These are phyloP conservation scores for Arabidopsis thaliana DNA, from an alignment of 345 rosid species.

Conservation along the genomic window DNA sequence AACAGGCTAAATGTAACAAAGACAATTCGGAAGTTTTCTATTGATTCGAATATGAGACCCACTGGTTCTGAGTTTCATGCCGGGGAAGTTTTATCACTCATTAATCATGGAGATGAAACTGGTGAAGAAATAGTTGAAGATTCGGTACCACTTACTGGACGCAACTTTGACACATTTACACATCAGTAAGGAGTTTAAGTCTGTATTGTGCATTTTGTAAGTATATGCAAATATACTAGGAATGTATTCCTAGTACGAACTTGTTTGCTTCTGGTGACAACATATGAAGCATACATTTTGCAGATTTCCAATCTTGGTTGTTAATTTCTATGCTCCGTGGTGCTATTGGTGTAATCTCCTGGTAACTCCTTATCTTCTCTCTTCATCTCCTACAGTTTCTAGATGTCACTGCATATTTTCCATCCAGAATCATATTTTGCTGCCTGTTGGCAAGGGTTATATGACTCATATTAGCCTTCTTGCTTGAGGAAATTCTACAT, in stretches of 20 bases:
- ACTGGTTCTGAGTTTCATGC: constrained; percentile 92
- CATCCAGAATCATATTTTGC: constrained; percentile 19
- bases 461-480: constrained; percentile 2
- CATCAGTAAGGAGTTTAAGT: constrained; percentile 69
- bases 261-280: constrained; percentile 31
- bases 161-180: constrained; percentile 69
- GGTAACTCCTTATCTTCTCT: constrained; percentile 55
- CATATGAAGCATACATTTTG: constrained; percentile 37
- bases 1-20: constrained; percentile 98
- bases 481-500: constrained; percentile 15
- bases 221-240: constrained; percentile 22
- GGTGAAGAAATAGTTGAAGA: constrained; percentile 73
- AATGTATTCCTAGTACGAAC: constrained; percentile 17
- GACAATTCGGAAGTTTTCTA: constrained; percentile 89
- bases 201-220: constrained; percentile 7
- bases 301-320: constrained; percentile 88
- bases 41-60: constrained; percentile 74
- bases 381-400: constrained; percentile 10
- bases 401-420: constrained; percentile 19
- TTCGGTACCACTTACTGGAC: constrained; percentile 58
- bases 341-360: constrained; percentile 95
- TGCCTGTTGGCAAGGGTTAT: constrained; percentile 17
- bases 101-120: constrained; percentile 87
- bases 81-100: constrained; percentile 54
- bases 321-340: constrained; percentile 98